Percentiles rank a stretch among this genome's conserved stretches.
Conservation (phyloP, 345 rosid species). For the Camelina hispida region DNA sequence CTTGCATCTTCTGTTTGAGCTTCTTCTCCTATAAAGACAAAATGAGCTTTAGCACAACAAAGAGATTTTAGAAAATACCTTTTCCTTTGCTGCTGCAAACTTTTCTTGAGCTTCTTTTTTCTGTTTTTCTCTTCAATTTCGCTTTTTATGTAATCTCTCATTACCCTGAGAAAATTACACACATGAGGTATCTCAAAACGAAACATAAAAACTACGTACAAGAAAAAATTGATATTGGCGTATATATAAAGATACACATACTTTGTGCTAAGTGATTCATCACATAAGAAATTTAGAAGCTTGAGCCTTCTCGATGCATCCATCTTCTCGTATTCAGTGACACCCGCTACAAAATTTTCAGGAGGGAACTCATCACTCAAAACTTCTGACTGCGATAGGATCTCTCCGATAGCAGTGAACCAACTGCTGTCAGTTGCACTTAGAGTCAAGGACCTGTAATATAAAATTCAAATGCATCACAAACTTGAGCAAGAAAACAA, state of each 20-base stretch:
- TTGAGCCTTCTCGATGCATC: slow-evolving; percentile 48
- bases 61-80: slow-evolving; percentile 9
- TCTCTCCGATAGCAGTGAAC: slow-evolving; percentile 56
- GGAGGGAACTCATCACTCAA: slow-evolving; percentile 29
- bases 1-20: slow-evolving; percentile 60
- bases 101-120: slow-evolving; percentile 10
- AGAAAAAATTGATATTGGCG: slow-evolving; percentile 13
- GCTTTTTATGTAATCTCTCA: slow-evolving; percentile 24
- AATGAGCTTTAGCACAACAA: background rate
- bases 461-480: background rate
- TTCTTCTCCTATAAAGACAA: slow-evolving; percentile 55
- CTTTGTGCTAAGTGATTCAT: slow-evolving; percentile 57
- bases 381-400: slow-evolving; percentile 47
- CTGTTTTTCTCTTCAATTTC: background rate
- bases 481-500: background rate
- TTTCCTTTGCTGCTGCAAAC: slow-evolving; percentile 52
- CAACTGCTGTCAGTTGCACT: slow-evolving; percentile 56
- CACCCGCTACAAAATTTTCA: slow-evolving; percentile 44
- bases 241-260: background rate
- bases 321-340: slow-evolving; percentile 42
- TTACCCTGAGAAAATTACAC: background rate
- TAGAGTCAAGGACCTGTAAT: slow-evolving; percentile 37
- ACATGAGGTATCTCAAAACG: background rate
- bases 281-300: slow-evolving; percentile 57
- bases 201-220: background rate